These are phyloP conservation scores for Tuber indicum DNA, from an alignment of 495 filamentous ascomycete genomes.

Conservation along the genomic window DNA sequence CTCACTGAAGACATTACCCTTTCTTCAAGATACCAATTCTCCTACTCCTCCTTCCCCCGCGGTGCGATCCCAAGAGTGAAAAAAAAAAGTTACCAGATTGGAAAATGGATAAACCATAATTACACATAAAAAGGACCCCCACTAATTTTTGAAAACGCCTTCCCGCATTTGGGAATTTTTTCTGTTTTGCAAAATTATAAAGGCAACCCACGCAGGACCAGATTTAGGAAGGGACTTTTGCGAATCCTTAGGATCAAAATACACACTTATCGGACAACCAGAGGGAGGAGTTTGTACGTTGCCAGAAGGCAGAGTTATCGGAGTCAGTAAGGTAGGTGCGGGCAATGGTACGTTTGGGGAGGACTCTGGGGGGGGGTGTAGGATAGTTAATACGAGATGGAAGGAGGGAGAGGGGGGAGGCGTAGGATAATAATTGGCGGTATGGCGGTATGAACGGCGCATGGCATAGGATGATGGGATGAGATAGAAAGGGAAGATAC, in stretches of 20 bases:
- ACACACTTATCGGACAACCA: background rate
- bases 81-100: background rate
- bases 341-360: background rate
- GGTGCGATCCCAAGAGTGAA: constrained; percentile 2
- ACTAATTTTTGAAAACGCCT: constrained; percentile 2
- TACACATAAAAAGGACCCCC: background rate
- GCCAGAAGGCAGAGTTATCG: constrained; percentile 2
- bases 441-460: no score
- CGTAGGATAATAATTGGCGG: background rate
- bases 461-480: background rate
- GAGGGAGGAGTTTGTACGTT: background rate
- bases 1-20: constrained; percentile 5
- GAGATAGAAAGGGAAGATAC: background rate
- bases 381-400: background rate
- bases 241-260: background rate
- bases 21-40: constrained; percentile 4
- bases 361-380: background rate
- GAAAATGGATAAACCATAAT: background rate
- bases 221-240: constrained; percentile 1
- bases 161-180: background rate
- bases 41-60: background rate
- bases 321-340: background rate
- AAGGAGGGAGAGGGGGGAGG: background rate
- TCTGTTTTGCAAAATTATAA: background rate
- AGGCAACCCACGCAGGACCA: constrained; percentile 1